Percentiles rank a stretch among this genome's conserved stretches.
Conservation (phyloP, 495 filamentous ascomycete genomes). For the Talaromyces nanjingensis region DNA sequence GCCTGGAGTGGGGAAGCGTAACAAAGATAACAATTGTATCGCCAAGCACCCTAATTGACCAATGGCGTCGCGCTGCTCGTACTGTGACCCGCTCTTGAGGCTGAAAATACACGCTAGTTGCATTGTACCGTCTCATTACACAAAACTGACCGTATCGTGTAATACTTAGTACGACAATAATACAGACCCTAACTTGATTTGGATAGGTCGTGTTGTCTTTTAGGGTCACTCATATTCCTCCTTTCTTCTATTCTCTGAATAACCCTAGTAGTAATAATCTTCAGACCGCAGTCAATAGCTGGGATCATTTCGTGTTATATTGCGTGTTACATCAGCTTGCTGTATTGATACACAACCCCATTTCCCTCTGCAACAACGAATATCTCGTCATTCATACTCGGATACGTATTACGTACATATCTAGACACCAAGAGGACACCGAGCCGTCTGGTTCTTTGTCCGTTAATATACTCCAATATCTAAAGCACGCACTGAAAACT, state of each 20-base stretch:
- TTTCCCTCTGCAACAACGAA: not conserved
- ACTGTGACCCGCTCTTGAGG: not conserved
- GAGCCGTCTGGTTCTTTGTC: not conserved
- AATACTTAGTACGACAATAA: not conserved
- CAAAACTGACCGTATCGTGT: not conserved
- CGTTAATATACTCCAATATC: too few relatives aligned
- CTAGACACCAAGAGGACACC: not conserved
- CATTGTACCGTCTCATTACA: not conserved
- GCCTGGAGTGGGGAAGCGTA: not conserved
- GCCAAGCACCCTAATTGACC: not conserved
- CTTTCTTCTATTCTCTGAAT: not conserved
- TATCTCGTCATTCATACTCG: too few relatives aligned
- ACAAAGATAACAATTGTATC: not conserved
- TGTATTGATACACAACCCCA: not conserved
- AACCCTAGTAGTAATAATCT: too few relatives aligned
- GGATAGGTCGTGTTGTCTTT: not conserved
- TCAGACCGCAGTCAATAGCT: too few relatives aligned
- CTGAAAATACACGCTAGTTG: not conserved
- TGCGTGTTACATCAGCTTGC: not conserved
- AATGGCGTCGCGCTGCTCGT: not conserved
- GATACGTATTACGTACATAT: not conserved
- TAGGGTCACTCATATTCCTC: too few relatives aligned
- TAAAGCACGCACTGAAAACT: too few relatives aligned
- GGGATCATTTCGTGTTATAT: not conserved
- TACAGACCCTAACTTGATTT: not conserved